Conservation (phyloP, 225 moss, liverwort and hornwort genomes). For the Bryum argenteum region DNA sequence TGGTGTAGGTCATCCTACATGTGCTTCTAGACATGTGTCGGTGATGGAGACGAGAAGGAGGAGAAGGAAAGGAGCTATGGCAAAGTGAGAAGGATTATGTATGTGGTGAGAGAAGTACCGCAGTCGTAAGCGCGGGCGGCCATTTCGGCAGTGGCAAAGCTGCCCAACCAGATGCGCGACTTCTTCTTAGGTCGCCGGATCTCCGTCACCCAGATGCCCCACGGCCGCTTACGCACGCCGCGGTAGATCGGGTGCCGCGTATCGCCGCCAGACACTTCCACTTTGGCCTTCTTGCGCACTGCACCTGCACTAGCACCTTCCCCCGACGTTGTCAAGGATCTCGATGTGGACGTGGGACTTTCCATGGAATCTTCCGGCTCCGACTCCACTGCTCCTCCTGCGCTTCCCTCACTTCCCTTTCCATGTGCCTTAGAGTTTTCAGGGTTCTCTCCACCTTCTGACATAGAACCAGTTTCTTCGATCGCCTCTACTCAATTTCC, state of each 20-base stretch:
- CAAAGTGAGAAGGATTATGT: too few relatives aligned
- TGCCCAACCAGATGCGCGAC: conserved; percentile 63
- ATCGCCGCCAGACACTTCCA: conserved; percentile 31
- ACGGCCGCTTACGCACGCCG: conserved; percentile 55
- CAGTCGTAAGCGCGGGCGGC: conserved; percentile 60
- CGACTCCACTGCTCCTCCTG: conserved; percentile 20
- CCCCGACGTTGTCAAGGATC: neutral
- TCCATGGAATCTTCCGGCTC: conserved; percentile 49
- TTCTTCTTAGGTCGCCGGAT: conserved; percentile 63
- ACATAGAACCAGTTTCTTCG: conserved; percentile 30
- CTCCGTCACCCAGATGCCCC: conserved; percentile 71
- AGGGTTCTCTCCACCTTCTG: conserved; percentile 33
- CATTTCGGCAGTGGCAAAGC: conserved; percentile 64
- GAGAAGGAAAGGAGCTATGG: too few relatives aligned
- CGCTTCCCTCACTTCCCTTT: conserved; percentile 24
- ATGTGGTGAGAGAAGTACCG: conserved; percentile 16
- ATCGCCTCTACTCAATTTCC: too few relatives aligned
- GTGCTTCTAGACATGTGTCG: too few relatives aligned
- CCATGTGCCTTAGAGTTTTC: conserved; percentile 21
- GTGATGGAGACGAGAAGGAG: too few relatives aligned
- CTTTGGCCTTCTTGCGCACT: conserved; percentile 48
- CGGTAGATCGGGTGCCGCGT: conserved; percentile 60
- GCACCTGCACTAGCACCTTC: neutral
- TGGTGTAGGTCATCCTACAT: too few relatives aligned
- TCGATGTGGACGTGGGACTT: conserved; percentile 49